Evolutionary conservation across 208 protist species (phyloP).

Genomic region (Crithidia fasciculata): DNA sequence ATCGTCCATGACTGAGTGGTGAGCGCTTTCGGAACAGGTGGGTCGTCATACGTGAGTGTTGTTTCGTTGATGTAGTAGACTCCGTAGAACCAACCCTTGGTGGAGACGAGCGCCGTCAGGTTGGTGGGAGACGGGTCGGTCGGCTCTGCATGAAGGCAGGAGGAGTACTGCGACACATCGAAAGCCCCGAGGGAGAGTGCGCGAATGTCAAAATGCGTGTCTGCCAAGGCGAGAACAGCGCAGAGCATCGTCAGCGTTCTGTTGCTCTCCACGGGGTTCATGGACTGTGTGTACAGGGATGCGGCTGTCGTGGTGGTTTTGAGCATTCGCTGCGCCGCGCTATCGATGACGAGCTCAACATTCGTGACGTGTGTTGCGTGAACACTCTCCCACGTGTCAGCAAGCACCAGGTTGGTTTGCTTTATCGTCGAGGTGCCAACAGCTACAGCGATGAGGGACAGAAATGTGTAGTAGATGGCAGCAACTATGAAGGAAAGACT

Average conservation of each 20-base stretch:
- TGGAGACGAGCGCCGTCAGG: not conserved
- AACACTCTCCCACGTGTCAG: not conserved
- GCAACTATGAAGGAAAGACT: not conserved
- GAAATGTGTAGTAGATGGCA: not conserved
- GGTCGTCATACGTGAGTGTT: not conserved
- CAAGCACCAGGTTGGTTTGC: not conserved
- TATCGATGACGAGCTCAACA: not conserved
- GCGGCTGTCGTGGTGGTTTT: not conserved
- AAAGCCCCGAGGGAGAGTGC: not conserved
- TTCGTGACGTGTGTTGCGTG: not conserved
- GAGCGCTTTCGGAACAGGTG: not conserved
- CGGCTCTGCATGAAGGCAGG: not conserved
- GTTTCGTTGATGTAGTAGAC: conserved; percentile 1
- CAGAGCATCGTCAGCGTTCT: conserved; percentile 7
- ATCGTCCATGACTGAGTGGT: not conserved
- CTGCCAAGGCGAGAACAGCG: not conserved
- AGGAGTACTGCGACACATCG: not conserved
- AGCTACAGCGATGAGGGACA: not conserved
- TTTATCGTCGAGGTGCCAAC: not conserved
- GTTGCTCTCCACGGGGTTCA: not conserved
- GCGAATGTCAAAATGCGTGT: not conserved
- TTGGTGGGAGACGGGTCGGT: not conserved
- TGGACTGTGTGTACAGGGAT: conserved; percentile 2
- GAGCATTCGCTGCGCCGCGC: not conserved
- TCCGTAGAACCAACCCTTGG: not conserved